These are phyloP conservation scores for Globomyces sp. DNA, from an alignment of 371 early-diverging fungal genomes.

Conservation along the genomic window DNA sequence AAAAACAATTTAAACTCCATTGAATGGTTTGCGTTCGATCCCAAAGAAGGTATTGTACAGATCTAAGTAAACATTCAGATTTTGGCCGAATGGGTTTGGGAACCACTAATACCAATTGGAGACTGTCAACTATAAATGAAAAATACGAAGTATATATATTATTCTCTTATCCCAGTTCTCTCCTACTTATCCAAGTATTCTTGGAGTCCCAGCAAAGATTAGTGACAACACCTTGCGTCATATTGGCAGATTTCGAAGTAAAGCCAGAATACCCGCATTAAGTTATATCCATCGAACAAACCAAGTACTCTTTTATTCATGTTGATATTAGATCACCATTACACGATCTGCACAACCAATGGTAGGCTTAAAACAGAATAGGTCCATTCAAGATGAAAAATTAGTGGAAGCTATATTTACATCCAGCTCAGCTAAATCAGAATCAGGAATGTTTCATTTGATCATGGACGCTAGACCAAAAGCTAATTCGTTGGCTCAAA, in stretches of 20 bases:
- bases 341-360: constrained; percentile 94
- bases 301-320: constrained; percentile 38
- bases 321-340: constrained; percentile 68
- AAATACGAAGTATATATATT: constrained; percentile 52
- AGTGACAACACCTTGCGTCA: constrained; percentile 87
- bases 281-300: constrained; percentile 76
- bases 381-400: constrained; percentile 96
- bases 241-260: constrained; percentile 89
- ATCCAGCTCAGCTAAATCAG: constrained; percentile 34
- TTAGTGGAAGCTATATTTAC: constrained; percentile 87
- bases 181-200: constrained; percentile 80
- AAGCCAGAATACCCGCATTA: constrained; percentile 84
- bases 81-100: constrained; percentile 86
- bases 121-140: constrained; percentile 72
- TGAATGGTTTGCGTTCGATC: constrained; percentile 72
- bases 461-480: constrained; percentile 95
- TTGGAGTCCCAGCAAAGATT: constrained; percentile 85
- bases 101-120: constrained; percentile 65
- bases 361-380: constrained; percentile 88
- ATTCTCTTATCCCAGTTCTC: constrained; percentile 49
- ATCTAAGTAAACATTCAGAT: constrained; percentile 43
- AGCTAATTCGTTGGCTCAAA: constrained; percentile 91
- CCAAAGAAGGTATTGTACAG: constrained; percentile 23
- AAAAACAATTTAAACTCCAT: not conserved
- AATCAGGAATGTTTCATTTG: constrained; percentile 54